These are phyloP conservation scores for Citrus trifoliata DNA, from an alignment of 345 rosid genomes.

Conservation along the genomic window DNA sequence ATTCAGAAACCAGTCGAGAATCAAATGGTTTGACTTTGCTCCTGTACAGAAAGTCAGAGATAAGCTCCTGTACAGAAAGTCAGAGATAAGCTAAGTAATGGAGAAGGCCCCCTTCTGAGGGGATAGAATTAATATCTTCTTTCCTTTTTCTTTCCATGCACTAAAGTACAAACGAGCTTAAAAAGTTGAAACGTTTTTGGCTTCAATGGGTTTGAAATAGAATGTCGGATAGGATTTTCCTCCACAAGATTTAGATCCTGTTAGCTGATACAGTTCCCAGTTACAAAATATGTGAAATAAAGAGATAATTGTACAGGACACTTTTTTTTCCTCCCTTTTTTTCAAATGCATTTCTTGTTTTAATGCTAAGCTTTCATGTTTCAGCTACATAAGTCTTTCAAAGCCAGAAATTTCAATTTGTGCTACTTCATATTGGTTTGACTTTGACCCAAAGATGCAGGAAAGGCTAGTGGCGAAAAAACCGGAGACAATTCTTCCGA, in stretches of 20 bases:
- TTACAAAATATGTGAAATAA: constrained; percentile 21
- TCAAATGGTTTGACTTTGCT: constrained; percentile 28
- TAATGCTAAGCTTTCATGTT: not conserved
- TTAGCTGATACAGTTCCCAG: constrained; percentile 18
- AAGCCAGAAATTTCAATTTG: not conserved
- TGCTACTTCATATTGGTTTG: not conserved
- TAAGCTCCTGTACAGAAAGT: constrained; percentile 10
- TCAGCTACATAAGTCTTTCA: not conserved
- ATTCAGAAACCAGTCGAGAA: constrained; percentile 31
- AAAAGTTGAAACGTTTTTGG: not conserved
- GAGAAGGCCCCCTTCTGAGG: not conserved
- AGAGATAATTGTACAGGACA: constrained; percentile 25
- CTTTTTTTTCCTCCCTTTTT: not conserved
- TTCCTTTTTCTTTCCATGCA: not conserved
- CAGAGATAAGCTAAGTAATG: not conserved
- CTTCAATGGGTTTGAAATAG: not conserved
- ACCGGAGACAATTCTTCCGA: not conserved
- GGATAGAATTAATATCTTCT: constrained; percentile 15
- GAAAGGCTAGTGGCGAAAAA: too few relatives aligned
- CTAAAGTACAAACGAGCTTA: not conserved
- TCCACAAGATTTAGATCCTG: constrained; percentile 13
- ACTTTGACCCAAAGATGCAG: not conserved
- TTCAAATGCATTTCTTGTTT: constrained; percentile 15
- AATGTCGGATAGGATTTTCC: constrained; percentile 13
- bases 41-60: constrained; percentile 8